Evolutionary conservation across 148 eudicot species (phyloP), one percentile per base, ranked within the genome.

Genomic region (Vaccinium macrocarpon): DNA sequence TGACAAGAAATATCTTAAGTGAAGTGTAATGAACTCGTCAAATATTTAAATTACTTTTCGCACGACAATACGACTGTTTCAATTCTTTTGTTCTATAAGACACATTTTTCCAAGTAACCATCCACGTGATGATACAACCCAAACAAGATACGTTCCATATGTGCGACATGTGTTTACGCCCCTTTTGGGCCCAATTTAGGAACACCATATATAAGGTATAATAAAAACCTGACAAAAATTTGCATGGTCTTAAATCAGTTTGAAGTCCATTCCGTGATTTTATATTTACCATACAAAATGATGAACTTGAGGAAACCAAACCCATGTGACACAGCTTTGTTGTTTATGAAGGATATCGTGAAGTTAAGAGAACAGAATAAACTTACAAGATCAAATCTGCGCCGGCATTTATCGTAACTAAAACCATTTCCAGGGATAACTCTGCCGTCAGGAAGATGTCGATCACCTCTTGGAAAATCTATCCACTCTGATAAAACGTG

Each of bases 381-480:
- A 78, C 91, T 76, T 90, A 95, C 99, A 86, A 97, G 93, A 86
- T 97, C 99, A 93, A 95, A 97, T 86, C 99, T 94, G 51, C 99
- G 95, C 71, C 99, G 88, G 84, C 99, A 97, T 88, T 97, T 97
- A 88, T 97, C 99, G 79, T 53, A 94, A 85, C 98, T 95, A 91
- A 86, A 86, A 80, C 90, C 89, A 87, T 97, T 97, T 81, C 99
- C 99, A 29, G 93, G 93, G 50, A 97, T 80, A 90, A 92, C 38
- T 86, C 79, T 88, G 49, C 99, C 99, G 84, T 88, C 88, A 21
- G 99, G 93, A 88, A 97, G 98, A 89, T 74, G 82, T 75, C 88
- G 98, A 78, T 93, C 94, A 53, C 87, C 92, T 77, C 99, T 92
- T 8, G 99, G 99, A 87, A 97, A 97, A 90, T 97, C 99, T 77